phyloP scores from a whole-genome alignment of 2,329 filamentous ascomycete species.

The Pezicula carpinea region DNA sequence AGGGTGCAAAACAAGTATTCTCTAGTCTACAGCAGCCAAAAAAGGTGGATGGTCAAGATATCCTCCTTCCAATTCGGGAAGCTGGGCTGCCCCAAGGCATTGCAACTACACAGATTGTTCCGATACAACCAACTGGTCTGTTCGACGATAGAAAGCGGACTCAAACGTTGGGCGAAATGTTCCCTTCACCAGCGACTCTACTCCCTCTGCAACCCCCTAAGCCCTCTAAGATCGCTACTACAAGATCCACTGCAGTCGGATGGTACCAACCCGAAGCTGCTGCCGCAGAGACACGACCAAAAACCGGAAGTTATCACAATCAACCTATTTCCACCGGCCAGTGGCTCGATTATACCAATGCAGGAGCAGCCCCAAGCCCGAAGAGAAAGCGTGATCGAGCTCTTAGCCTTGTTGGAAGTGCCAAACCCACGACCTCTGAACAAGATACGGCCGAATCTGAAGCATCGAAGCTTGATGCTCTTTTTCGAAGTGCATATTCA shows the following conservation, averaged over 20 bases:
- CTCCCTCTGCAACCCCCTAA: conserved; percentile 67
- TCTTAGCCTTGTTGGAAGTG: conserved; percentile 58
- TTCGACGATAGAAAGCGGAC: conserved; percentile 46
- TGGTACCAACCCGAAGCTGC: conserved; percentile 36
- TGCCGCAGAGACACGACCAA: conserved; percentile 28
- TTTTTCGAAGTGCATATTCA: conserved; percentile 74
- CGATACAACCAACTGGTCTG: conserved; percentile 37
- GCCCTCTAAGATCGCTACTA: conserved; percentile 64
- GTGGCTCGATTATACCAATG: conserved; percentile 67
- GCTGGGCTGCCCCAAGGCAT: conserved; percentile 70
- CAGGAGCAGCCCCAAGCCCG: conserved; percentile 48
- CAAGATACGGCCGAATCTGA: conserved; percentile 49
- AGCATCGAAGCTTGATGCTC: conserved; percentile 63
- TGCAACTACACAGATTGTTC: conserved; percentile 60
- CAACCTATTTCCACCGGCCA: conserved; percentile 62
- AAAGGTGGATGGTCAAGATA: conserved; percentile 29
- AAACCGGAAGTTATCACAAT: conserved; percentile 55
- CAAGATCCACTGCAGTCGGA: conserved; percentile 44
- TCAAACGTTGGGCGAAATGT: conserved; percentile 68
- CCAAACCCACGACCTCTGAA: conserved; percentile 40
- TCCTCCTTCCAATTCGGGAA: conserved; percentile 50
- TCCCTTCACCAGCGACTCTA: conserved; percentile 62
- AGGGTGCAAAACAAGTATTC: conserved; percentile 73
- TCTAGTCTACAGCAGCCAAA: conserved; percentile 68
- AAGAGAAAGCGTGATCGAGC: conserved; percentile 66